phyloP scores from a whole-genome alignment of 1,284 basidiomycete genomes.

The Bondarzewia mesenterica region DNA sequence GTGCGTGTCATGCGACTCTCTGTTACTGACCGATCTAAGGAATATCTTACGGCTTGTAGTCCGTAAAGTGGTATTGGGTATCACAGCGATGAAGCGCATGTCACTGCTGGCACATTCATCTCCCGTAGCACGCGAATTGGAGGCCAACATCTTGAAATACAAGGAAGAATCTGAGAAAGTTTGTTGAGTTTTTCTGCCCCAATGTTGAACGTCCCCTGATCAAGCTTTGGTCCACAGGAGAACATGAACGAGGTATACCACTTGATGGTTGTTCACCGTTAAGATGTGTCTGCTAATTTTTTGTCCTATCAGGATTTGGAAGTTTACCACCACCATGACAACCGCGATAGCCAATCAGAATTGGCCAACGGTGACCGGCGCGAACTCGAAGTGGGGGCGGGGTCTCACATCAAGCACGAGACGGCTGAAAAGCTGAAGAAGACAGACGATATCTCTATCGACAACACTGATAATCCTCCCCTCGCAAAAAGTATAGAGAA shows the following conservation, averaged over 20 bases:
- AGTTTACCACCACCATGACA: conserved; percentile 47
- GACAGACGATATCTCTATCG: conserved; percentile 21
- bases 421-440: conserved; percentile 17
- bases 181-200: conserved; percentile 12
- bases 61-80: conserved; percentile 80
- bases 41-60: conserved; percentile 33
- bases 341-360: conserved; percentile 12
- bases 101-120: conserved; percentile 39
- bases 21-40: background rate
- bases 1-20: conserved; percentile 36
- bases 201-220: background rate
- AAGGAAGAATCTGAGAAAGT: conserved; percentile 79
- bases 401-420: too few species aligned
- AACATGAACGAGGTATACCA: conserved; percentile 22
- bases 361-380: conserved; percentile 12
- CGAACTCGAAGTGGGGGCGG: too few species aligned
- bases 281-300: too few species aligned
- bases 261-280: too few species aligned
- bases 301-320: conserved; percentile 17
- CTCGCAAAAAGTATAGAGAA: conserved; percentile 15
- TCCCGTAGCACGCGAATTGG: conserved; percentile 42
- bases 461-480: conserved; percentile 11
- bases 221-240: conserved; percentile 17
- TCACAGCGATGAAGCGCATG: conserved; percentile 81
- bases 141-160: conserved; percentile 58